Percentiles rank a stretch among this genome's conserved stretches.
phyloP scores from a whole-genome alignment of 371 early-diverging fungal species.

The Nosema muscidifuracis region DNA sequence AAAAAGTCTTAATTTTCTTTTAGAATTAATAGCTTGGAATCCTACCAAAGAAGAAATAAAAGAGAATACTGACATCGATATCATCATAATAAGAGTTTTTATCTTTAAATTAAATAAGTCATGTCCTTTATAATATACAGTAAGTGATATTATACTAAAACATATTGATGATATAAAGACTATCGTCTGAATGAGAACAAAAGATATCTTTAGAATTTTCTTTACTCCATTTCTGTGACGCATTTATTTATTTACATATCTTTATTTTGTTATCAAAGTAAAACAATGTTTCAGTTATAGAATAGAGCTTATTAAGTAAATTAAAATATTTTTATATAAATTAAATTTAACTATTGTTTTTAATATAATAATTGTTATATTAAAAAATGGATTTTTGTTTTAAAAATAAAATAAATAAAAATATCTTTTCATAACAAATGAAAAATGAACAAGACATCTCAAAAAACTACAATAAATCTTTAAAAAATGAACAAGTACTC shows the following conservation, averaged over 20 bases:
- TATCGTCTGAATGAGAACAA: constrained; percentile 23
- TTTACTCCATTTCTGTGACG: constrained; percentile 26
- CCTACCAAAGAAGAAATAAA: constrained; percentile 1
- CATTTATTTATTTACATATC: not conserved
- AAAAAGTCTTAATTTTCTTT: constrained; percentile 17
- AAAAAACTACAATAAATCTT: not conserved
- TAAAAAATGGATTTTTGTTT: no score
- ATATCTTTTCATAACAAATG: no score
- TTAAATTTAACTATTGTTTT: no score
- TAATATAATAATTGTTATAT: no score
- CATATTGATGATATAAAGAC: constrained; percentile 12
- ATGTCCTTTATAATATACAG: constrained; percentile 2
- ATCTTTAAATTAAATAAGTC: constrained; percentile 3
- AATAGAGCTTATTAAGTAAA: no score
- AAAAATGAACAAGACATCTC: no score
- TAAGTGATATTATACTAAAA: constrained; percentile 10
- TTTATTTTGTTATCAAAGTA: constrained; percentile 17
- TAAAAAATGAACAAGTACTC: constrained; percentile 10
- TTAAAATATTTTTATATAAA: no score
- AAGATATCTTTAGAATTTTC: constrained; percentile 21
- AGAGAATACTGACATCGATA: not conserved
- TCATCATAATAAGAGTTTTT: not conserved
- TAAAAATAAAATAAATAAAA: no score
- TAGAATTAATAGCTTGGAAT: constrained; percentile 1
- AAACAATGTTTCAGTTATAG: no score